Evolutionary conservation across 2,329 filamentous ascomycete genomes (phyloP).

Genomic region (Fusarium beomiforme): DNA sequence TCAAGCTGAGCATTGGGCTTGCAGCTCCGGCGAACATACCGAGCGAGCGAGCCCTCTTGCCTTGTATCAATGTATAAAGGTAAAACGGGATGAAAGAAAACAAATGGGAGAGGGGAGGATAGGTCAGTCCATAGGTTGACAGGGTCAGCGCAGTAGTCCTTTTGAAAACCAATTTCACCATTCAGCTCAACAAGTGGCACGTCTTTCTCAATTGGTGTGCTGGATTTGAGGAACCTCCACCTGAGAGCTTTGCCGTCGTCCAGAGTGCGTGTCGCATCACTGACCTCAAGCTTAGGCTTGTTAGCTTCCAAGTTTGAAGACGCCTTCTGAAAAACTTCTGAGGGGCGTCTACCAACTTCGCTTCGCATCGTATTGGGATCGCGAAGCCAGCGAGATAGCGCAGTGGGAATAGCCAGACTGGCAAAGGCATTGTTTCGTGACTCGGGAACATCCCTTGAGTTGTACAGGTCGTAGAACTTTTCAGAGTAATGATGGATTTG

Average conservation of each 20-base stretch:
- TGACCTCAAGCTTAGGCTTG: constrained; percentile 59
- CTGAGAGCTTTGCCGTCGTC: constrained; percentile 59
- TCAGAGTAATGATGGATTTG: constrained; percentile 76
- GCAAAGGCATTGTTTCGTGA: constrained; percentile 81
- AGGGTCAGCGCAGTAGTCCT: constrained; percentile 74
- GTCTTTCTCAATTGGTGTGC: constrained; percentile 64
- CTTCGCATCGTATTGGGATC: constrained; percentile 74
- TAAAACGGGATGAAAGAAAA: constrained; percentile 87
- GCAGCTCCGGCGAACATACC: constrained; percentile 93
- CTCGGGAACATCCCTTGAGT: constrained; percentile 66
- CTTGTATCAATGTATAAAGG: constrained; percentile 94
- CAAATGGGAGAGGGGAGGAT: constrained; percentile 74
- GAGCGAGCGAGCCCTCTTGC: constrained; percentile 83
- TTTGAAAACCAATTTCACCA: constrained; percentile 78
- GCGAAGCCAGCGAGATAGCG: constrained; percentile 80
- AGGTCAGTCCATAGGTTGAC: constrained; percentile 76
- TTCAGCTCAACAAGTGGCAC: constrained; percentile 76
- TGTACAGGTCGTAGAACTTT: constrained; percentile 80
- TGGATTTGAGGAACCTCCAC: constrained; percentile 73
- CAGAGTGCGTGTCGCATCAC: constrained; percentile 54
- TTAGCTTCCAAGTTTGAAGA: constrained; percentile 56
- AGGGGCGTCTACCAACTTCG: constrained; percentile 71
- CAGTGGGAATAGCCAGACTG: constrained; percentile 77
- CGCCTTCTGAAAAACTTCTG: constrained; percentile 74
- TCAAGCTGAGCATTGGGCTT: constrained; percentile 88